Evolutionary conservation across 495 filamentous ascomycete species (phyloP).

Genomic region (Trichoderma virens): DNA sequence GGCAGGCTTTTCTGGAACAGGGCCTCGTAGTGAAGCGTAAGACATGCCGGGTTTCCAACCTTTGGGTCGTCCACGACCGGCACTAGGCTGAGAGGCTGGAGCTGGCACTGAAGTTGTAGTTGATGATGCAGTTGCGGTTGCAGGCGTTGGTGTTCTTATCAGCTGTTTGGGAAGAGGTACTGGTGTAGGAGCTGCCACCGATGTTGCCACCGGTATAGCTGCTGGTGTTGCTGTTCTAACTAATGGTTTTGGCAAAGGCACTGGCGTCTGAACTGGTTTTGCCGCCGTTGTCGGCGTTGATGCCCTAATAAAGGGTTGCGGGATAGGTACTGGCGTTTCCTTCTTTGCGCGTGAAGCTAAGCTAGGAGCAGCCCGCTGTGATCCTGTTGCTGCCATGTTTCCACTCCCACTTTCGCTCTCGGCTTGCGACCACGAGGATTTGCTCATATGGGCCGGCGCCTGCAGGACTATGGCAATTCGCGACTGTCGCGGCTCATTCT

Average conservation of each 20-base stretch:
- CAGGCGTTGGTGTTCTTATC: neutral
- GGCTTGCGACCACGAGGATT: neutral
- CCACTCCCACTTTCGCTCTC: neutral
- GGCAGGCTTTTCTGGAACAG: neutral
- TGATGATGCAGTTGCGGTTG: neutral
- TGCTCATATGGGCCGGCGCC: neutral
- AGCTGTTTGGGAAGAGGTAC: neutral
- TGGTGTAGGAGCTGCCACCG: neutral
- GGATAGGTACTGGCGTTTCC: constrained; percentile 8
- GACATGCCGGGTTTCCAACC: constrained; percentile 12
- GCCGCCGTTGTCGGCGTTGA: neutral
- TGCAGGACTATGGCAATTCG: neutral
- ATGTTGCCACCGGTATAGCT: neutral
- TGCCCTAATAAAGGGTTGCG: neutral
- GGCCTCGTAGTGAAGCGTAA: constrained; percentile 4
- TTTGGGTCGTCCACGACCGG: constrained; percentile 2
- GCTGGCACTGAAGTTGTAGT: neutral
- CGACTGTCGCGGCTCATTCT: neutral
- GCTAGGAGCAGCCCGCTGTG: neutral
- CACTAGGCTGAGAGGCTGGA: neutral
- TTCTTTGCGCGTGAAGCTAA: neutral
- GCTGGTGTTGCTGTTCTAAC: neutral
- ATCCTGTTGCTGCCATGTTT: neutral
- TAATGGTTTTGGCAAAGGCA: neutral
- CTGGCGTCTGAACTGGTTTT: neutral